Evolutionary conservation across 1,139 yeast species (phyloP), one percentile per base, ranked within the genome.

Genomic region (Taphrina wiesneri): DNA sequence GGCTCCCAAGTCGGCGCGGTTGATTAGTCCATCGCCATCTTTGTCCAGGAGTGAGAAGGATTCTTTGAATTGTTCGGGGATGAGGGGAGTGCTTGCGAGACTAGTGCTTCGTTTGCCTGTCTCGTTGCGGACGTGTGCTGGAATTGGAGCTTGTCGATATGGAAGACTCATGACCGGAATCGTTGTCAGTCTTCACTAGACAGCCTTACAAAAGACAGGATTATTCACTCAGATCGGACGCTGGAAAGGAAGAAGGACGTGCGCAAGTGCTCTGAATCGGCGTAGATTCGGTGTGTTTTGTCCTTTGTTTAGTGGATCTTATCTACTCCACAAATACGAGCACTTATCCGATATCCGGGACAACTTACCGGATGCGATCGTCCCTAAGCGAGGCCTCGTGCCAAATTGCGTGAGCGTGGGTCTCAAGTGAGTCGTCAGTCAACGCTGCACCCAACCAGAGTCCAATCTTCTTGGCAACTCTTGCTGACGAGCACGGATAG

Each of bases 41-140:
- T 89, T 89, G 73, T 92, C 98, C n/a, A 92, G 84, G 71, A 90
- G 76, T 41, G 82, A 78, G 70, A 83, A 85, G 2, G 85, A 80
- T 77, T 83, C 86, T 63, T 82, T 80, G 51, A 84, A 52, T 34
- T 66, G 63, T 43, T 53, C 52, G 9, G 60, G 47, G 21, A 60
- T 49, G 57, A 60, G 64, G 21, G 64, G 64, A 17, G 57, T 53
- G 52, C 64, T 43, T 17, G 64, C 57, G 17, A 60, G 56, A 39
- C 57, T 49, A 19, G 64, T 26, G 43, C 56, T 47, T 15, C 64
- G 57, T 32, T 60, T 54, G 21, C 59, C 59, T 5, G 36, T 36
- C 49, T 54, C 36, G 4, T 23, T 6, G 25, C 59, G 59, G 6
- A n/a, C 34, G 15, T 52, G 56, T 17, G 21, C 45, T 4, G 56